A percentile compares a stretch with the other conserved stretches of the same genome.
These are phyloP conservation scores for Solanum stenotomum DNA, from an alignment of 257 asterid genomes.

Conservation along the genomic window DNA sequence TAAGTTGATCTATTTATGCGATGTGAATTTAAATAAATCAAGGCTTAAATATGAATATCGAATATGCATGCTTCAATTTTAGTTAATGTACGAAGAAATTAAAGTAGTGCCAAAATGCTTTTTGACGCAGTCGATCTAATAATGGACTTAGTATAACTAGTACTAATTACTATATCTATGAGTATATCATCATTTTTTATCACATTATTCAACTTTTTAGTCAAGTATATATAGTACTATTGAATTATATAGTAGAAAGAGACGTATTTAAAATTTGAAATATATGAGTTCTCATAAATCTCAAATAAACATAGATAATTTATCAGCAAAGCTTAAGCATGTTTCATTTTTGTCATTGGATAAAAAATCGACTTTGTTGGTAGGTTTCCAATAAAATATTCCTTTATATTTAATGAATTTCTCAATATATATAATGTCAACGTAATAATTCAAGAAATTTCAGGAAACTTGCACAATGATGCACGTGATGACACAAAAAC, in stretches of 20 bases:
- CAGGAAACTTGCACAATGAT: background rate
- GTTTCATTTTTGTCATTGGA: background rate
- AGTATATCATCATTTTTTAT: background rate
- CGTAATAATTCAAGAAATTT: too few relatives aligned
- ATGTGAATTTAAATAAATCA: background rate
- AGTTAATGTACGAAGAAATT: background rate
- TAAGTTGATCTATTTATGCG: background rate
- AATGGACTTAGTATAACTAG: background rate
- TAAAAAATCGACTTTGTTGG: too few relatives aligned
- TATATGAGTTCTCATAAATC: background rate
- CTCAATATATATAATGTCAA: background rate
- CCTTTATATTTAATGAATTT: too few relatives aligned
- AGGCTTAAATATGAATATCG: background rate
- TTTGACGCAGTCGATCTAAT: background rate
- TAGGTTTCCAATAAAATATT: background rate
- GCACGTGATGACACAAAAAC: background rate
- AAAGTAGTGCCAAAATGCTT: background rate
- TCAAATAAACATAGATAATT: background rate
- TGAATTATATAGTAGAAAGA: background rate
- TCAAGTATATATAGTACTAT: background rate
- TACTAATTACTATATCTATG: background rate
- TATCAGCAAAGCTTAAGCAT: background rate
- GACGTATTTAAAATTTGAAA: accelerated
- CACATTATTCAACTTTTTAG: background rate
- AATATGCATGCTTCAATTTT: background rate